Conservation (phyloP, 495 filamentous ascomycete species). For the Chaetomium fimeti region DNA sequence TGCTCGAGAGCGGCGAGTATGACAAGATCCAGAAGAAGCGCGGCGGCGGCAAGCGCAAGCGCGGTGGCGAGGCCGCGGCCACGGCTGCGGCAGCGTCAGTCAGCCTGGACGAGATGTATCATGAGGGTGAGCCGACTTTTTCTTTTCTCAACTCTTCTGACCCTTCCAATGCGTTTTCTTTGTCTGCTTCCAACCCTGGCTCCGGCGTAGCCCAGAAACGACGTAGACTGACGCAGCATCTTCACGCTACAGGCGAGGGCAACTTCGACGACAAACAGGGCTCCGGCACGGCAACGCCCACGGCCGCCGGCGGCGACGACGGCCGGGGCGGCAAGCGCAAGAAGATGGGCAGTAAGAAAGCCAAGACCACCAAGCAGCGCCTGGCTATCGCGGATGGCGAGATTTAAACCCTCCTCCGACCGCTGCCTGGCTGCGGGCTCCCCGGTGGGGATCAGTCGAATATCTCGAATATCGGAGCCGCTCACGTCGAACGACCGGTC, state of each 20-base stretch:
- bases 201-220: not conserved
- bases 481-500: not conserved
- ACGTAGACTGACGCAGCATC: slow-evolving; percentile 8
- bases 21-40: slow-evolving; percentile 70
- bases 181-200: not conserved
- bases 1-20: slow-evolving; percentile 59
- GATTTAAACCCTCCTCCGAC: slow-evolving; percentile 34
- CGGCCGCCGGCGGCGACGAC: slow-evolving; percentile 52
- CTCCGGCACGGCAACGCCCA: slow-evolving; percentile 79
- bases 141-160: not conserved
- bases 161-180: not conserved
- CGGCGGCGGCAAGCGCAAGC: slow-evolving; percentile 47
- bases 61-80: slow-evolving; percentile 31
- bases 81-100: slow-evolving; percentile 52
- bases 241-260: slow-evolving; percentile 69
- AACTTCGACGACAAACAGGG: slow-evolving; percentile 89
- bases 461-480: not conserved
- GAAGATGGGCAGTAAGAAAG: slow-evolving; percentile 69
- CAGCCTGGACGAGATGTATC: slow-evolving; percentile 95
- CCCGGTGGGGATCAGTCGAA: not conserved
- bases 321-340: slow-evolving; percentile 47
- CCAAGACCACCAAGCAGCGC: slow-evolving; percentile 86
- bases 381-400: slow-evolving; percentile 84
- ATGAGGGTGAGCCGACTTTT: slow-evolving; percentile 71
- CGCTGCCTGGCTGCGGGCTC: not conserved